Evolutionary conservation across 208 protist genomes (phyloP).

Genomic region (Acanthamoeba triangularis): DNA sequence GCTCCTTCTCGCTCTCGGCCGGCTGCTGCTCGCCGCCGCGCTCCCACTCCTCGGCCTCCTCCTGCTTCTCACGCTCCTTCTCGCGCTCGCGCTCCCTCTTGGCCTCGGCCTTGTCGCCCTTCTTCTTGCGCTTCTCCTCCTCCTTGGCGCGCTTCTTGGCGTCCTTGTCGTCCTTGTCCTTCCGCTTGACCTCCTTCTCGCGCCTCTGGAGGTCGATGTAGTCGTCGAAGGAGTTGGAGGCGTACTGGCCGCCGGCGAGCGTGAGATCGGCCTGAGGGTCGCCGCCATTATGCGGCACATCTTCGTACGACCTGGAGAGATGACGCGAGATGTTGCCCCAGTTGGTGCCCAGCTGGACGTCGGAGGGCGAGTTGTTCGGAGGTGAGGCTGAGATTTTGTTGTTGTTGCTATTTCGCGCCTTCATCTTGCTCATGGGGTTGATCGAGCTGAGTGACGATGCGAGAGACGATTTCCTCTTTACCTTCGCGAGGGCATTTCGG

Average conservation of each 20-base stretch:
- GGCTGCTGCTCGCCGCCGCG: background rate
- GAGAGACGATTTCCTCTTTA: constrained; percentile 14
- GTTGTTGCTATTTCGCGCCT: constrained; percentile 24
- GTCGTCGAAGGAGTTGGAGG: constrained; percentile 39
- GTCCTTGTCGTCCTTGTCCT: background rate
- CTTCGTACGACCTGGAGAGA: constrained; percentile 19
- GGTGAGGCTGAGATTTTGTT: background rate
- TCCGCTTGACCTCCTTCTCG: background rate
- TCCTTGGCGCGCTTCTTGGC: constrained; percentile 22
- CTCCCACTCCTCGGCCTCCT: background rate
- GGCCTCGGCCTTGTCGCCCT: constrained; percentile 22
- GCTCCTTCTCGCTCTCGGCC: background rate
- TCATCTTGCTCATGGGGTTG: constrained; percentile 55
- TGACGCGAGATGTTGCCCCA: constrained; percentile 10
- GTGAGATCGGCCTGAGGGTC: background rate
- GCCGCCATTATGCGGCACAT: background rate
- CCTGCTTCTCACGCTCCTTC: background rate
- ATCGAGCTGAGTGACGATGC: constrained; percentile 36
- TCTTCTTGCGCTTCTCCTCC: constrained; percentile 38
- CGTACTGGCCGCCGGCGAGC: background rate
- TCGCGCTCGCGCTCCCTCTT: constrained; percentile 30
- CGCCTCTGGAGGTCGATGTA: constrained; percentile 32
- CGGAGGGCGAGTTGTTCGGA: background rate
- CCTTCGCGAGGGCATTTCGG: background rate
- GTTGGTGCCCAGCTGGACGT: background rate